phyloP scores from a whole-genome alignment of 176 grass and related monocot genomes.

The Phoenix dactylifera region DNA sequence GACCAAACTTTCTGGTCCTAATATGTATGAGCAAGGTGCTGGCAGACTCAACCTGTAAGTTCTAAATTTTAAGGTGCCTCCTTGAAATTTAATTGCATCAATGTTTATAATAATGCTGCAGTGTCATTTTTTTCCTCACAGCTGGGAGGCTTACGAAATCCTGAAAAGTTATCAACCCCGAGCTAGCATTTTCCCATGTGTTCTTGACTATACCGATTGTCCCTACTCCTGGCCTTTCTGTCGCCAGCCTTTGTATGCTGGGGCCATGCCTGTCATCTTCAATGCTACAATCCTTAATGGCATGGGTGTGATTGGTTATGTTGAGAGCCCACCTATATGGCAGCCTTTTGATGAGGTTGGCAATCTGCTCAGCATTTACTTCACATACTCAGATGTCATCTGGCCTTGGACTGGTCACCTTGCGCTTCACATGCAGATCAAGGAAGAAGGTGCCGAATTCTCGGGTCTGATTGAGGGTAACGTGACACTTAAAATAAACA shows the following conservation, averaged over 20 bases:
- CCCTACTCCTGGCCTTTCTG: constrained; percentile 97
- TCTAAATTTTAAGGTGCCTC: neutral
- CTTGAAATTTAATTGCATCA: neutral
- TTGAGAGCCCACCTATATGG: constrained; percentile 72
- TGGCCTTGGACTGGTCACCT: constrained; percentile 98
- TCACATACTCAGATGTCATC: constrained; percentile 85
- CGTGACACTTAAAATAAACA: constrained; percentile 58
- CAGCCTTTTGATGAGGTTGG: constrained; percentile 71
- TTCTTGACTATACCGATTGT: constrained; percentile 79
- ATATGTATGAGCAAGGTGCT: constrained; percentile 95
- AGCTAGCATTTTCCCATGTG: constrained; percentile 74
- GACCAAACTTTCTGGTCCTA: constrained; percentile 85
- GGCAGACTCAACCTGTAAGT: constrained; percentile 94
- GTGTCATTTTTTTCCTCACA: constrained; percentile 19
- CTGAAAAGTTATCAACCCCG: constrained; percentile 75
- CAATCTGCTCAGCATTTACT: constrained; percentile 83
- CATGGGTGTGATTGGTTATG: constrained; percentile 86
- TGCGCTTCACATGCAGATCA: constrained; percentile 88
- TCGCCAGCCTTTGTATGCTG: constrained; percentile 79
- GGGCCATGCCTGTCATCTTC: constrained; percentile 87
- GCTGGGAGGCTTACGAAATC: constrained; percentile 88
- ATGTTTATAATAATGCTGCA: neutral
- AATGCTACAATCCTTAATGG: constrained; percentile 97
- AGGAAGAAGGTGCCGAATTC: constrained; percentile 76
- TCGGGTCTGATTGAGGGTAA: constrained; percentile 82